Evolutionary conservation across 331 rosid species (phyloP), one percentile per base, ranked within the genome.

Genomic region (Acacia pycnantha): DNA sequence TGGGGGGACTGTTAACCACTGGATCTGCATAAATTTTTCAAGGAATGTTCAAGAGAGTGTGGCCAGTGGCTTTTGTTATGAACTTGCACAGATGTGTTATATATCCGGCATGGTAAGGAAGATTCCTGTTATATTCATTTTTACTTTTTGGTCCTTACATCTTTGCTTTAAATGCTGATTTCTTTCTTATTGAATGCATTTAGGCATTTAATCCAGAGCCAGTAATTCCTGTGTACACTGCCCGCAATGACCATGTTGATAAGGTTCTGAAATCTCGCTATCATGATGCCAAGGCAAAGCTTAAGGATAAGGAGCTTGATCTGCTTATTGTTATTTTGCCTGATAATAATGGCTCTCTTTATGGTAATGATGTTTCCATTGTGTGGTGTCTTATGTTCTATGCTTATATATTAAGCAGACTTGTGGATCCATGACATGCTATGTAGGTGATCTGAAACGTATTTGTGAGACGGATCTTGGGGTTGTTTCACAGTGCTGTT

Each of bases 401-500:
- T 24, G 18, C 8, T 75, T 29, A 33, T 33, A 18, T 5, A 51
- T 1, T 33, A 37, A 48, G 14, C 9, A 8, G 47, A 18, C 5
- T 18, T 19, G 54, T 40, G 16, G 27, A 73, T 37, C 44, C 22
- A 13, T 40, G 66, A 43, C 11, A 56, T 62, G 33, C 11, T 78
- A 33, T 92, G 77, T 85, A 96, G 99, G 99, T 87, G 99, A 96
- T 51, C 79, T 94, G 33, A 96, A 96, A 50, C 88, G 98, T 0
- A 96, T 96, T 10, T 94, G 99, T 80, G 99, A 96, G 89, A 96
- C 99, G 0, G 99, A 96, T 24, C 94, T 96, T 47, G 99, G 99
- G 46, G 84, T 96, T 47, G 97, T 96, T 43, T 96, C 99, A 11
- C 99, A 96, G 65, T 96, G 99, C 77, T 96, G 98, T 71, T 81